A percentile compares a stretch with the other conserved stretches of the same genome.
These are phyloP conservation scores for Xylaria hypoxylon DNA, from an alignment of 2,329 filamentous ascomycete species.

Conservation along the genomic window DNA sequence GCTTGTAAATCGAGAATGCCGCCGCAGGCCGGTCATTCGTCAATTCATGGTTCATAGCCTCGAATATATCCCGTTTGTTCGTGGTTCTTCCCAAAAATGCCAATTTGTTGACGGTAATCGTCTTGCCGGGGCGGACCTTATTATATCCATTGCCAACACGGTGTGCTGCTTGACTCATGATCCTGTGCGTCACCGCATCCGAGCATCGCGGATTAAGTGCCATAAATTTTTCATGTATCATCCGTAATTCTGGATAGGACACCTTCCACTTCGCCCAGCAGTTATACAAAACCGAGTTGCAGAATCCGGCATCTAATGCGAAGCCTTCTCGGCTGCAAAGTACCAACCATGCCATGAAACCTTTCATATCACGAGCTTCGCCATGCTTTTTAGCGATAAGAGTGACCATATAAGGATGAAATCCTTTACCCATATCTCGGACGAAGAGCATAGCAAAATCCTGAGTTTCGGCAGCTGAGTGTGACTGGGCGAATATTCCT, in stretches of 20 bases:
- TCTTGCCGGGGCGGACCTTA: conserved; percentile 14
- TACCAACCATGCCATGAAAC: conserved; percentile 57
- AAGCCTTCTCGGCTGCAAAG: conserved; percentile 55
- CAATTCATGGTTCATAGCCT: conserved; percentile 58
- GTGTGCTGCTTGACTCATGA: conserved; percentile 52
- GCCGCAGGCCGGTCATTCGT: conserved; percentile 48
- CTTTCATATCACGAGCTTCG: conserved; percentile 52
- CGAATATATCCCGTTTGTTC: conserved; percentile 51
- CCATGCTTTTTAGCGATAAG: conserved; percentile 59
- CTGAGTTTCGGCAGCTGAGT: conserved; percentile 56
- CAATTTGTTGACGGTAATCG: conserved; percentile 40
- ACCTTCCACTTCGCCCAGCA: conserved; percentile 55
- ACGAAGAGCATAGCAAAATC: conserved; percentile 55
- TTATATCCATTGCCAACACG: conserved; percentile 22
- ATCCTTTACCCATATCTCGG: conserved; percentile 51
- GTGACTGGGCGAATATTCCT: conserved; percentile 54
- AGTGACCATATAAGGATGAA: conserved; percentile 55
- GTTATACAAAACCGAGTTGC: conserved; percentile 55
- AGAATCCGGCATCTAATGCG: conserved; percentile 53
- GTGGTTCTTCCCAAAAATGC: conserved; percentile 45
- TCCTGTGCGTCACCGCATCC: conserved; percentile 55
- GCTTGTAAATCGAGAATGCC: conserved; percentile 56
- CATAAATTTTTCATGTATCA: conserved; percentile 52
- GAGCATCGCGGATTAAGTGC: conserved; percentile 50
- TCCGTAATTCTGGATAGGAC: conserved; percentile 51